phyloP scores from a whole-genome alignment of 768 basidiomycete genomes.

The Psilocybe sp. region DNA sequence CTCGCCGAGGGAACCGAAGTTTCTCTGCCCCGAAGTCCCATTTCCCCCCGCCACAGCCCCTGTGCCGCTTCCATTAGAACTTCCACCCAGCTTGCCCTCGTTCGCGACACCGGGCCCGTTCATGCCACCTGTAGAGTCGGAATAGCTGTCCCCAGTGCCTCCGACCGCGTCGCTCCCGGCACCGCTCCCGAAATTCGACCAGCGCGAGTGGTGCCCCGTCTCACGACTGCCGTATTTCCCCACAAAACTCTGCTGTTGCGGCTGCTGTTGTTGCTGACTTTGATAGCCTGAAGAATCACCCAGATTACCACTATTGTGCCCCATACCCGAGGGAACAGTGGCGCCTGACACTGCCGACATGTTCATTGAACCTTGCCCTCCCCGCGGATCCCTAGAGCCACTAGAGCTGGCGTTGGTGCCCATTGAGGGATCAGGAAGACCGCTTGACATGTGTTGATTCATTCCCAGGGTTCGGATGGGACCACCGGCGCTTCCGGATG shows the following conservation, averaged over 20 bases:
- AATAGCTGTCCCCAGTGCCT: neutral
- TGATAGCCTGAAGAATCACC: too few species aligned
- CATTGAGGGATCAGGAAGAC: slow-evolving; percentile 10
- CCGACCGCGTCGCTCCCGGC: slow-evolving; percentile 7
- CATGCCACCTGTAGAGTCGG: neutral
- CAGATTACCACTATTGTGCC: slow-evolving; percentile 4
- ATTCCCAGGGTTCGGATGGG: slow-evolving; percentile 11
- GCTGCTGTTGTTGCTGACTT: neutral
- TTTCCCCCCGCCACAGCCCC: slow-evolving; percentile 7
- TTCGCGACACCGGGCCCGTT: slow-evolving; percentile 1
- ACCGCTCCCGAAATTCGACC: slow-evolving; percentile 13
- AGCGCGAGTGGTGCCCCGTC: slow-evolving; percentile 5
- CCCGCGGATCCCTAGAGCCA: slow-evolving; percentile 14
- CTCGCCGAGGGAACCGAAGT: slow-evolving; percentile 19
- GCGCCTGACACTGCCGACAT: neutral
- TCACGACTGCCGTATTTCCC: slow-evolving; percentile 9
- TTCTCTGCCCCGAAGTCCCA: slow-evolving; percentile 19
- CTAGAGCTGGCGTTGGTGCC: slow-evolving; percentile 6
- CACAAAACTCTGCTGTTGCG: slow-evolving; percentile 4
- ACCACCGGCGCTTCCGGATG: slow-evolving; percentile 6
- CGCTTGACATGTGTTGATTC: slow-evolving; percentile 10
- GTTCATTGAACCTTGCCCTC: slow-evolving; percentile 10
- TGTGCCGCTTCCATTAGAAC: slow-evolving; percentile 2
- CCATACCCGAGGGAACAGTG: neutral
- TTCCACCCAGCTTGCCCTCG: slow-evolving; percentile 2